Evolutionary conservation across 371 early-diverging fungal genomes (phyloP).

Genomic region (Batkoa obscura): DNA sequence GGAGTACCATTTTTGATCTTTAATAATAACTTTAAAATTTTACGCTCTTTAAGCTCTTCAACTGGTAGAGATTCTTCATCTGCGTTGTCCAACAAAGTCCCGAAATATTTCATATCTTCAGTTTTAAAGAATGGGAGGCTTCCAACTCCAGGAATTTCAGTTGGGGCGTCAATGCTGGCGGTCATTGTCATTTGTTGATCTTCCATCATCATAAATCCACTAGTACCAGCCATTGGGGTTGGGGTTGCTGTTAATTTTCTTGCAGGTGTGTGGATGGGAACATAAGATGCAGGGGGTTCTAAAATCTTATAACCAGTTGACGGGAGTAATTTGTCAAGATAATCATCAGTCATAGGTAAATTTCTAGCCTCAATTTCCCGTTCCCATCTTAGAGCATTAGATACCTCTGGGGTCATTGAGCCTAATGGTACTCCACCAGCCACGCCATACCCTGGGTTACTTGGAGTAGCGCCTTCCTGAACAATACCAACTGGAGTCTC

Average conservation of each 20-base stretch:
- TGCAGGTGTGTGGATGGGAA: slow-evolving; percentile 88
- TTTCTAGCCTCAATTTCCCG: slow-evolving; percentile 76
- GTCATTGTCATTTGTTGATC: slow-evolving; percentile 19
- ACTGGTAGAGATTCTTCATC: slow-evolving; percentile 66
- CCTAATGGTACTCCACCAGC: slow-evolving; percentile 14
- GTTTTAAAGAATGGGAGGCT: slow-evolving; percentile 85
- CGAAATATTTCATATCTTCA: slow-evolving; percentile 94
- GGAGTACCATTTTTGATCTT: slow-evolving; percentile 97
- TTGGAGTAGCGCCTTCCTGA: background rate
- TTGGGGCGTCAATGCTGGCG: slow-evolving; percentile 38
- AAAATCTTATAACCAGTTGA: slow-evolving; percentile 76
- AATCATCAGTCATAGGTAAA: slow-evolving; percentile 70
- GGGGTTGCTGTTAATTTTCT: slow-evolving; percentile 90
- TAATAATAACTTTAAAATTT: slow-evolving; percentile 83
- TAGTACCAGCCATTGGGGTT: slow-evolving; percentile 61
- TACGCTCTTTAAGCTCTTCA: slow-evolving; percentile 83
- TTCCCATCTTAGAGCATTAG: slow-evolving; percentile 56
- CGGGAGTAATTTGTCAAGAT: slow-evolving; percentile 86
- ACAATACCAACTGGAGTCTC: slow-evolving; percentile 41
- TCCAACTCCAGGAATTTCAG: slow-evolving; percentile 79
- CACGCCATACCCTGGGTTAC: background rate
- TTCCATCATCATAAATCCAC: slow-evolving; percentile 76
- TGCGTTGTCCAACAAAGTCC: slow-evolving; percentile 67
- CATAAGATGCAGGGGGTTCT: slow-evolving; percentile 73
- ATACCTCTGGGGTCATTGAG: slow-evolving; percentile 67